Evolutionary conservation across 768 basidiomycete genomes (phyloP).

Genomic region (Psilocybe sp.): DNA sequence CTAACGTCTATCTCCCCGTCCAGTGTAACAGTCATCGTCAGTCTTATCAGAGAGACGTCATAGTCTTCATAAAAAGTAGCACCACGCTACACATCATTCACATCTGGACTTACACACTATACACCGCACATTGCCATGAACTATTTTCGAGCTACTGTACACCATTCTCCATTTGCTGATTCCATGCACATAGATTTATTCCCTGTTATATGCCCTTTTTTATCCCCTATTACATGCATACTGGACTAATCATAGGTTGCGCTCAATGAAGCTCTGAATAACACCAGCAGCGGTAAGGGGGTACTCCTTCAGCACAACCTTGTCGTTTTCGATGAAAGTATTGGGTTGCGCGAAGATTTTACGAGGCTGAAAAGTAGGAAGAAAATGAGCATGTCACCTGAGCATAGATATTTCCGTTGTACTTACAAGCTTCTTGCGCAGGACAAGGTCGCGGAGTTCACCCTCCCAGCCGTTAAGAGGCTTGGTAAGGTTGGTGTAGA

Average conservation of each 20-base stretch:
- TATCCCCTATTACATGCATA: slow-evolving; percentile 10
- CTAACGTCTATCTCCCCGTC: slow-evolving; percentile 9
- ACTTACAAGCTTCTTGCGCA: slow-evolving; percentile 75
- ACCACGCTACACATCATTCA: background rate
- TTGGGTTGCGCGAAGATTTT: slow-evolving; percentile 87
- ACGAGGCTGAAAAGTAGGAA: slow-evolving; percentile 52
- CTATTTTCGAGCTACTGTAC: no score
- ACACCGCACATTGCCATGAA: slow-evolving; percentile 3
- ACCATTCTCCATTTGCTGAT: background rate
- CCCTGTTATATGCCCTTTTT: background rate
- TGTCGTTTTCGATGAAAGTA: slow-evolving; percentile 61
- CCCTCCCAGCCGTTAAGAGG: slow-evolving; percentile 71
- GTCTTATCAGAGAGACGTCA: slow-evolving; percentile 62
- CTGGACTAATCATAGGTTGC: slow-evolving; percentile 37
- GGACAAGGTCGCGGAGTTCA: slow-evolving; percentile 73
- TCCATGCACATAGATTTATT: slow-evolving; percentile 6
- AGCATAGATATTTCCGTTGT: background rate
- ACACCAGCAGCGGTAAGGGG: slow-evolving; percentile 68
- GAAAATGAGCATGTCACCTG: slow-evolving; percentile 2
- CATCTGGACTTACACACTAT: slow-evolving; percentile 4
- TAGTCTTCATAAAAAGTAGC: slow-evolving; percentile 22
- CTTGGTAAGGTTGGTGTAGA: slow-evolving; percentile 76
- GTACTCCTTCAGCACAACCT: slow-evolving; percentile 79
- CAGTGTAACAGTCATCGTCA: slow-evolving; percentile 72
- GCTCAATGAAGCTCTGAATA: slow-evolving; percentile 82